Evolutionary conservation across 1,139 yeast genomes (phyloP).

Genomic region (Taphrina sp.): DNA sequence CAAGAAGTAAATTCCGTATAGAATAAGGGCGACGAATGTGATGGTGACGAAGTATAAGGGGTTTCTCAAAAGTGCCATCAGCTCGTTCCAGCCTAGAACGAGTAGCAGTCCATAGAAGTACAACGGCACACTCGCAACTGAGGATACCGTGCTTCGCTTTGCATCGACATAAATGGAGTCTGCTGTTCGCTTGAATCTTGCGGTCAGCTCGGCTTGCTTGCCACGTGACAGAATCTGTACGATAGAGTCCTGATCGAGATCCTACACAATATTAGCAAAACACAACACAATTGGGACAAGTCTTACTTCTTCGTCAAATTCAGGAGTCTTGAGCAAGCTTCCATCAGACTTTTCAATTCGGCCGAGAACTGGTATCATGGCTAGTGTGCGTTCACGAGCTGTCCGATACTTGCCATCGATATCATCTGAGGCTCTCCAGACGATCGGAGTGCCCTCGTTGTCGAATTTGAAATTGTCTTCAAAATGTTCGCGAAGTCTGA

Average conservation of each 20-base stretch:
- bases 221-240: constrained; percentile 58
- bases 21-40: constrained; percentile 58
- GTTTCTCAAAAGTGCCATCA: constrained; percentile 79
- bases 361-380: constrained; percentile 28
- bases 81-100: constrained; percentile 93
- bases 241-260: constrained; percentile 40
- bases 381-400: constrained; percentile 57
- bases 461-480: constrained; percentile 84
- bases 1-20: constrained; percentile 66
- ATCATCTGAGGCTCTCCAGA: constrained; percentile 74
- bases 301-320: constrained; percentile 37
- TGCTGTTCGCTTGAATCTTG: constrained; percentile 69
- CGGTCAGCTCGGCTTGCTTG: constrained; percentile 58
- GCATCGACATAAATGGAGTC: constrained; percentile 76
- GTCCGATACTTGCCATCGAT: constrained; percentile 63
- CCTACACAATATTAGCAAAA: no score
- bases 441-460: constrained; percentile 72
- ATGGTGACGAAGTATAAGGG: constrained; percentile 70
- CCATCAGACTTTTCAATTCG: constrained; percentile 31
- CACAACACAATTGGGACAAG: constrained; percentile 50
- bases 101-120: constrained; percentile 72
- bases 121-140: constrained; percentile 74
- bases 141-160: constrained; percentile 68
- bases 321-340: constrained; percentile 54
- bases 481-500: constrained; percentile 53